These are phyloP conservation scores for Fonsecaea pugnacius DNA, from an alignment of 2,329 filamentous ascomycete genomes.

Conservation along the genomic window DNA sequence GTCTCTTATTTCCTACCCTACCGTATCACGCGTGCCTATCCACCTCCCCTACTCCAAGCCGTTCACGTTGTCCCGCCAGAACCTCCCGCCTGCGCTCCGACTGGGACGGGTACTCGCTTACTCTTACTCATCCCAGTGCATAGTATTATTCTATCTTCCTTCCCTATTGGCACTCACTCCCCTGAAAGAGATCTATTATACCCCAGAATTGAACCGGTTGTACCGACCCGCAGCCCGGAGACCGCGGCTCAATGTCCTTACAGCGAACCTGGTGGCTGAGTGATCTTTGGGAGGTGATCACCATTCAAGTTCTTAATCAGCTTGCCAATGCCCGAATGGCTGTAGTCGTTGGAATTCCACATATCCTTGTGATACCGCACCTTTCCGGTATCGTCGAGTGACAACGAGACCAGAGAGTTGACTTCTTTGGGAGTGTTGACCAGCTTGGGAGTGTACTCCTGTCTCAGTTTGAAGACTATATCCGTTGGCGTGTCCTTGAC, in stretches of 20 bases:
- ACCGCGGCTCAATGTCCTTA: background rate
- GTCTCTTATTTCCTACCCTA: background rate
- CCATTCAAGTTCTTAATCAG: constrained; percentile 57
- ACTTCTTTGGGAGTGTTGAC: constrained; percentile 46
- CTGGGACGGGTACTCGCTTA: constrained; percentile 3
- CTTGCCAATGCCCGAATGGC: constrained; percentile 53
- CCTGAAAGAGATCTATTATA: background rate
- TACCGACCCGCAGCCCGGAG: background rate
- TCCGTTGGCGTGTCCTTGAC: constrained; percentile 45
- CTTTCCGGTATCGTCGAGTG: constrained; percentile 47
- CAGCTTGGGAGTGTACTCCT: constrained; percentile 52
- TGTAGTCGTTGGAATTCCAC: constrained; percentile 57
- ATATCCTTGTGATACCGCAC: constrained; percentile 56
- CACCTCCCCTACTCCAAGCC: background rate
- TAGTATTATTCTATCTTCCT: background rate
- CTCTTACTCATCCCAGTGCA: constrained; percentile 1
- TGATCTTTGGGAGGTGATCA: constrained; percentile 52
- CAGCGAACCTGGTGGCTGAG: constrained; percentile 43
- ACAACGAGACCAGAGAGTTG: constrained; percentile 49
- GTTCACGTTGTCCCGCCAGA: background rate
- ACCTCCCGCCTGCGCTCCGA: background rate
- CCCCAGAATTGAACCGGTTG: background rate
- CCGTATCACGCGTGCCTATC: background rate
- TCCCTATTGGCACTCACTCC: background rate
- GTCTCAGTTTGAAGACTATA: constrained; percentile 55